Base-by-base conservation (phyloP, 225 moss, liverwort and hornwort genomes). In the Anthoceros angustus region DNA sequence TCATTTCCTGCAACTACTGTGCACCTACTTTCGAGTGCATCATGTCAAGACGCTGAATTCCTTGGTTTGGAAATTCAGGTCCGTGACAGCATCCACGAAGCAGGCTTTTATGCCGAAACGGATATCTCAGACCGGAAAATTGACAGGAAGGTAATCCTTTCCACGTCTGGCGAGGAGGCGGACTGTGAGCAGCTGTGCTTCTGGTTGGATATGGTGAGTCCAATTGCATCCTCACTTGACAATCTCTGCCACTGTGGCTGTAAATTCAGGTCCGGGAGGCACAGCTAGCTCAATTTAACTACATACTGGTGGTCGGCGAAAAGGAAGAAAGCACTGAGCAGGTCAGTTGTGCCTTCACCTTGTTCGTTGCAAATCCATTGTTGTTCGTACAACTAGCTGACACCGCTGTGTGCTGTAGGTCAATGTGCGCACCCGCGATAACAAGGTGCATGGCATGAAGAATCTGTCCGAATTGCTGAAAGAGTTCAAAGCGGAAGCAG, bases 301-400 rank as follows among this genome's bases (percentile, higher is more conserved):
- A 91, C 64, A 98, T 87, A 72, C 91, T 98, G 65, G 91, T 88
- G 23, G 95, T 98, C 55, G 95, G 95, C 45, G 86, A 91, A 70
- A 80, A 82, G 23, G 95, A 91, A 76, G 86, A 79, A 60, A 84
- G 69, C 66, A 80, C 66, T 23, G 74, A 75, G 10, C 74, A 73
- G 72, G 90, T 90, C 23, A 8, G 62, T 42, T 50, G 40, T 46
- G 4, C 16, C 12, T 42, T 10, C 62, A 42, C 40, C 15, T 39
- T 12, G 8, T 20, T 50, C 16, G 43, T 3, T 9, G 32, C 43
- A 12, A 12, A 39, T 41, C 2, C 20, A 43, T 41, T 66, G 40
- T 16, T n/a, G 8, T 0, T 23, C 42, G 10, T n/a, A 7, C 12
- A 14, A 41, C 24, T 6, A 66, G 5, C 20, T 2, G 7, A 43